These are phyloP conservation scores for Stereum hirsutum DNA, from an alignment of 1,284 basidiomycete species.

Conservation along the genomic window DNA sequence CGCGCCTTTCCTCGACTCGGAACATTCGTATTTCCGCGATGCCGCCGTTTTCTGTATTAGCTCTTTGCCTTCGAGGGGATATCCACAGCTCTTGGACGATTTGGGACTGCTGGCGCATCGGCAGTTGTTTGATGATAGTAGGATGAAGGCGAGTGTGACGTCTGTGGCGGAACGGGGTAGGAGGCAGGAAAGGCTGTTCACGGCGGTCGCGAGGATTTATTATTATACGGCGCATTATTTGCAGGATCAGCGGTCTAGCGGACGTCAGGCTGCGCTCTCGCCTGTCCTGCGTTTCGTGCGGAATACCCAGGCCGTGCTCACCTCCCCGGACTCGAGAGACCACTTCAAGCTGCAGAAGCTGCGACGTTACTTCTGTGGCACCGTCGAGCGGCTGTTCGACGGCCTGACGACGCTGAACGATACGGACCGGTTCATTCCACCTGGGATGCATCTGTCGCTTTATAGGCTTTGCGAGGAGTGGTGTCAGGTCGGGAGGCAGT, in stretches of 20 bases:
- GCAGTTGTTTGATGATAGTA: slow-evolving; percentile 74
- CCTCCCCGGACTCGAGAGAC: slow-evolving; percentile 62
- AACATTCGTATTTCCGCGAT: slow-evolving; percentile 77
- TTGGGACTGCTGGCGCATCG: slow-evolving; percentile 73
- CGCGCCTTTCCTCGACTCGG: slow-evolving; percentile 81
- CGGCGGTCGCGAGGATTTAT: slow-evolving; percentile 87
- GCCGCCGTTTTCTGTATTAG: slow-evolving; percentile 85
- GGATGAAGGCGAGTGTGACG: slow-evolving; percentile 37
- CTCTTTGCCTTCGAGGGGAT: slow-evolving; percentile 70
- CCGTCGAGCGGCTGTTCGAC: slow-evolving; percentile 81
- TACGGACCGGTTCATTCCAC: slow-evolving; percentile 70
- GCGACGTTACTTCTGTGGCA: slow-evolving; percentile 85
- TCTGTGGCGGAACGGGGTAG: slow-evolving; percentile 47
- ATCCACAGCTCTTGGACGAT: slow-evolving; percentile 79
- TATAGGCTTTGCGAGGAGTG: slow-evolving; percentile 90
- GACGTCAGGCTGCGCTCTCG: slow-evolving; percentile 64
- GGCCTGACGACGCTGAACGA: slow-evolving; percentile 65
- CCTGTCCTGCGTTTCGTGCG: slow-evolving; percentile 84
- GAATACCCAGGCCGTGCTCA: slow-evolving; percentile 74
- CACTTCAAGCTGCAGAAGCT: slow-evolving; percentile 77
- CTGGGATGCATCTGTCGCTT: slow-evolving; percentile 70
- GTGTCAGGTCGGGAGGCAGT: slow-evolving; percentile 80
- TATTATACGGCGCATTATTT: slow-evolving; percentile 77
- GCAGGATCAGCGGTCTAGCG: slow-evolving; percentile 61
- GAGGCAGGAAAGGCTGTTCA: slow-evolving; percentile 77